Evolutionary conservation across 2,329 filamentous ascomycete genomes (phyloP), one percentile per base, ranked within the genome.

Genomic region (Remersonia thermophila): DNA sequence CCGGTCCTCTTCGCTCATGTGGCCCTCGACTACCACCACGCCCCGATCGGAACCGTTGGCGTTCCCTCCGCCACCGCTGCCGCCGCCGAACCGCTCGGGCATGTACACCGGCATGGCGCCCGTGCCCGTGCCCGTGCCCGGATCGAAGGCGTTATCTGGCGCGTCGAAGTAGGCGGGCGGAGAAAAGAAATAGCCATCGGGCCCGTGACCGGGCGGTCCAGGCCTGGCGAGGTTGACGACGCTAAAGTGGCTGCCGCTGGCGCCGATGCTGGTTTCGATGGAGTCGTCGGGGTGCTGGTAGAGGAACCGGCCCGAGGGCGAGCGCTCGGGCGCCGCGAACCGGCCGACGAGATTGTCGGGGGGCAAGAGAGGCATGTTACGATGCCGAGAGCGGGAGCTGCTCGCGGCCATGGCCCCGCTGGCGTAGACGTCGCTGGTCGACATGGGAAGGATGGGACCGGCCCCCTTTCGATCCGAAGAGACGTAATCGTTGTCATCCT

Each of bases 1-100:
- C 26, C 75, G 71, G 51, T 89, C 83, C 54, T 91, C 83, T 6
- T 80, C 77, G 43, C 74, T 74, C 73, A 93, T 83, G 50, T 89
- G 73, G 49, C 71, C 81, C 49, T 87, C 80, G 32, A 86, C 75
- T 5, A 23, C 20, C 9, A 23, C 20, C 20, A 9, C 5, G 9
- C 20, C 9, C 9, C 5, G 20, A 23, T 9, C 9, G 20, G 20
- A 9, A 23, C 9, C 9, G 20, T 23, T 23, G 20, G 20, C 20
- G 20, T 23, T 23, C 5, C 9, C 9, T 5, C 5, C 20, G 20
- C 20, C 20, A 23, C 9, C 9, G 20, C 9, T 5, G 20, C 9
- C 9, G 20, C n/a, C n/a, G n/a, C n/a, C n/a, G n/a, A n/a, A n/a
- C 29, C 73, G 66, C 10, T 73, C 69, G 1, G 81, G 80, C 51